Conservation (phyloP, 352 stramenopile genomes). For the Phytophthora colocasiae region DNA sequence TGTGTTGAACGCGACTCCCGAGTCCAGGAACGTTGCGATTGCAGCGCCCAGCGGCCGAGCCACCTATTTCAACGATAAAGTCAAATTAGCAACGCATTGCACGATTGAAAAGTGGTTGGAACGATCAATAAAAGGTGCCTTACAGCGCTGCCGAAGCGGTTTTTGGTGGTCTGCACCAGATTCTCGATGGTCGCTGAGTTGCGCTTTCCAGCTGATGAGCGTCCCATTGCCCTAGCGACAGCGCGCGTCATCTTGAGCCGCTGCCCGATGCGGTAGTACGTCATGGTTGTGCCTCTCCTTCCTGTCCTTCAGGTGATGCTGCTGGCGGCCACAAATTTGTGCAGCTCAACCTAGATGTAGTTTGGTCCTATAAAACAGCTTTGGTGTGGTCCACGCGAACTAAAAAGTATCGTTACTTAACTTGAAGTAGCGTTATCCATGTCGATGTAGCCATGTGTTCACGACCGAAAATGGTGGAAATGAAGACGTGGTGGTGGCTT, state of each 20-base stretch:
- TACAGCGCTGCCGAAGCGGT: conserved; percentile 71
- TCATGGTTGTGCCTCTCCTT: conserved; percentile 44
- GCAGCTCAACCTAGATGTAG: conserved; percentile 1
- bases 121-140: conserved; percentile 21
- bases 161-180: conserved; percentile 69
- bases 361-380: conserved; percentile 14
- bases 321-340: conserved; percentile 11
- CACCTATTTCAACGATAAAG: conserved; percentile 38
- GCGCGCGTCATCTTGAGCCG: conserved; percentile 73
- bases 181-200: conserved; percentile 62
- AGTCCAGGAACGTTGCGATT: conserved; percentile 60
- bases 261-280: conserved; percentile 75
- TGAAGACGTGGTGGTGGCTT: conserved; percentile 3
- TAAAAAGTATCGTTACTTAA: too few species aligned
- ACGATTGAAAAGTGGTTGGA: conserved; percentile 1
- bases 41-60: conserved; percentile 53
- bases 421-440: too few species aligned
- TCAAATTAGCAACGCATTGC: conserved; percentile 8
- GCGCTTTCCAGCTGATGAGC: conserved; percentile 54
- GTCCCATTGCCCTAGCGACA: conserved; percentile 65
- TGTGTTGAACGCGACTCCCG: conserved; percentile 61
- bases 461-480: conserved; percentile 16
- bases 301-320: conserved; percentile 8
- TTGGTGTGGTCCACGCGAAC: too few species aligned
- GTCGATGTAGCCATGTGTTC: conserved; percentile 14